Evolutionary conservation across 441 rosid genomes (phyloP), one percentile per base, ranked within the genome.

Genomic region (Arabidopsis hybrid): DNA sequence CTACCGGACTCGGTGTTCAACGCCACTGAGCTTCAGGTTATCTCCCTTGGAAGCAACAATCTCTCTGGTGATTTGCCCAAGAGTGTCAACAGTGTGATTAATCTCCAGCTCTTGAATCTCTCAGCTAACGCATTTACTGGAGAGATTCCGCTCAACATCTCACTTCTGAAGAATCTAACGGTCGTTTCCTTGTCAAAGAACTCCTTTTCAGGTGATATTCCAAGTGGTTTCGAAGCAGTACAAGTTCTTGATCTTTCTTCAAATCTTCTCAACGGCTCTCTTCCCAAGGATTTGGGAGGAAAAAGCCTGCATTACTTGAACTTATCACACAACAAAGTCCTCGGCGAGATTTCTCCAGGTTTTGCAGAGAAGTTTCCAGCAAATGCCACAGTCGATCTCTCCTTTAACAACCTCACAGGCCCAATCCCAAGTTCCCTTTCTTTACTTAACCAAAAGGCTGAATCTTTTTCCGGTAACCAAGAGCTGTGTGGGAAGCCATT

Each of bases 371-470:
- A 78, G 29, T 68, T 93, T 32, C 88, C 94, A 11, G 72, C 52
- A 29, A 88, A 74, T 53, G 80, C 89, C 13, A 85, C 87, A 9
- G 21, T 91, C 38, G 96, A 93, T 79, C 84, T 93, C 57, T 88
- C 97, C 0, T 91, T 88, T 89, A 93, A 93, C 76, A 88, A 90
- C 51, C 82, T 93, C 13, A 93, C 91, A 4, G 98, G 97, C 40
- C 77, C 89, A 18, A 87, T 93, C 31, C 98, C 98, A 3, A 78
- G 70, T 57, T 75, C 90, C 8, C 66, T 49, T 12, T 45, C 89
- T 50, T 60, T 87, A 82, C 80, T 83, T 29, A 82, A 83, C 67
- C 95, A 91, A 79, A 88, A 85, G 75, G 63, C 79, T 0, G 87
- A 76, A 53, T 81, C 82, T 10, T 89, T 85, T 47, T 74, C 78